phyloP scores from a whole-genome alignment of 169 alveolate genomes.

The Plasmodium malariae region DNA sequence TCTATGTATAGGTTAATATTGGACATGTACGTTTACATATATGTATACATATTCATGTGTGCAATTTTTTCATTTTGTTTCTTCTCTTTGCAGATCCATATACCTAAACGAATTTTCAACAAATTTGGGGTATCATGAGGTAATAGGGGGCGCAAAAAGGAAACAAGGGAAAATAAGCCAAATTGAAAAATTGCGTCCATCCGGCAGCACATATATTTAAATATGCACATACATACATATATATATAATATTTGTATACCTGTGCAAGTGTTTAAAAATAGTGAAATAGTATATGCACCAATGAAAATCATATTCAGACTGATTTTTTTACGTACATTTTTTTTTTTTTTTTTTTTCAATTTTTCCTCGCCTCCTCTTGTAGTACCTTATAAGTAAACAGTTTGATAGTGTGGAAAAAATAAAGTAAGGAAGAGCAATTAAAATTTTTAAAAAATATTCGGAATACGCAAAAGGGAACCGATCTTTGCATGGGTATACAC shows the following conservation, averaged over 20 bases:
- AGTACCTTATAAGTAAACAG: conserved; percentile 37
- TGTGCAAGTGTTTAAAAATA: not conserved
- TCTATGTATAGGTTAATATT: not conserved
- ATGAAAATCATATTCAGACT: no score
- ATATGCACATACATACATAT: no score
- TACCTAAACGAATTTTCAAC: conserved; percentile 51
- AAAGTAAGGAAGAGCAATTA: not conserved
- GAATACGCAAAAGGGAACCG: no score
- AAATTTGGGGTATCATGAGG: conserved; percentile 56
- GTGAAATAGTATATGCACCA: no score
- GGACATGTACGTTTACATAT: not conserved
- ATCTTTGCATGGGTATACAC: not conserved
- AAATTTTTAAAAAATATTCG: not conserved
- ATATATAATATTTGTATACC: not conserved
- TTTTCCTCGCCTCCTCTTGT: not conserved
- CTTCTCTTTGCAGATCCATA: not conserved
- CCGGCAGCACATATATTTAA: no score
- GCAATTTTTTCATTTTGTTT: not conserved
- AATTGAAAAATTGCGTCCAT: not conserved
- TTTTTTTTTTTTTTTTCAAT: not conserved
- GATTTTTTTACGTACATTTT: not conserved
- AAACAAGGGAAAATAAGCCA: not conserved
- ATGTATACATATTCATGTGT: not conserved
- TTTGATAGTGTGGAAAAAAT: conserved; percentile 51
- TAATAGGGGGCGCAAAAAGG: conserved; percentile 21